phyloP scores from a whole-genome alignment of 345 rosid genomes.

The Eucalyptus pauciflora region DNA sequence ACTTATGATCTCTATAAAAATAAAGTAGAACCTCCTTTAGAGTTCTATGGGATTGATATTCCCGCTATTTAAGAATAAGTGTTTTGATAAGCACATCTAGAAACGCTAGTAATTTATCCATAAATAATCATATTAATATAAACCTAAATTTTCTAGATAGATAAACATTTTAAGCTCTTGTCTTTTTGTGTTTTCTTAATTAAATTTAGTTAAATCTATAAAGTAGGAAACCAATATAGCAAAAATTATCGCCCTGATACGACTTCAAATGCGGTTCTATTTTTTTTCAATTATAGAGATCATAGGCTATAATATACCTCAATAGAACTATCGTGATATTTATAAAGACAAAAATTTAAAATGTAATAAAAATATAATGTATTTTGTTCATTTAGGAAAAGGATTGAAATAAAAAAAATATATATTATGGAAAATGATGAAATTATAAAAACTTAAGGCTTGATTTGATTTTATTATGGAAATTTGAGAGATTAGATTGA shows the following conservation, averaged over 20 bases:
- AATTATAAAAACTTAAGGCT: neutral
- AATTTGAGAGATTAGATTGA: neutral
- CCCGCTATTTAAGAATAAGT: neutral
- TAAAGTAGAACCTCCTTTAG: neutral
- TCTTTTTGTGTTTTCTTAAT: neutral
- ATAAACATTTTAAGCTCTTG: neutral
- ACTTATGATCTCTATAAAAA: no score
- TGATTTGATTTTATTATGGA: neutral
- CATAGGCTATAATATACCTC: neutral
- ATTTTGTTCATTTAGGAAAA: no score
- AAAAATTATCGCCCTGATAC: neutral
- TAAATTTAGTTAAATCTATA: neutral
- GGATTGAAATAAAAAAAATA: rapidly evolving
- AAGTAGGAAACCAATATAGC: neutral
- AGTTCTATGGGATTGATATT: neutral
- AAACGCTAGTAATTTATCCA: neutral
- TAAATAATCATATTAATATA: neutral
- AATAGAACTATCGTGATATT: no score
- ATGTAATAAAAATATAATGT: no score
- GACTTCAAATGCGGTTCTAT: neutral
- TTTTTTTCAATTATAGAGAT: neutral
- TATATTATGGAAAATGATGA: no score
- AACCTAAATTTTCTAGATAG: neutral
- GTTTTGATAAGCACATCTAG: neutral
- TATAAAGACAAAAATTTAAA: no score